Base-by-base conservation (phyloP, 352 stramenopile genomes). In the Poterioochromonas sp. region DNA sequence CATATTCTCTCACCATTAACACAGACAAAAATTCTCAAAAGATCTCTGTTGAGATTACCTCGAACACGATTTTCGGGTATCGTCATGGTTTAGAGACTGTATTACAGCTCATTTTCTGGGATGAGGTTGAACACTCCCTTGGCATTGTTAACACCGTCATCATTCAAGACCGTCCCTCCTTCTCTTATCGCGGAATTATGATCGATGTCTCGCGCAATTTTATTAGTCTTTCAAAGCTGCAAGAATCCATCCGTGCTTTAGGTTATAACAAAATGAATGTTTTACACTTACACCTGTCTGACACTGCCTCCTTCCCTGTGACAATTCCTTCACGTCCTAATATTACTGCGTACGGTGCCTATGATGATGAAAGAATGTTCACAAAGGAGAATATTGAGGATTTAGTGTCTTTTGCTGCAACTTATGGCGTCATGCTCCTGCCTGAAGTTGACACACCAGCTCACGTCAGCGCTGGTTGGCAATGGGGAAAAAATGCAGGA, bases 191-290 rank as follows among this genome's bases (percentile, higher is more conserved):
- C 47, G 47, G 47, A 15, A 58, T 58, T 26, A 58, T 58, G 47
- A 58, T 58, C 47, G 47, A 58, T 26, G 47, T 58, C 47, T 58
- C 47, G 15, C 47, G 47, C 26, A 15, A 58, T 26, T 58, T 58
- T 26, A 58, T 58, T 58, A 26, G 15, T 15, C 15, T 58, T 15
- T 15, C 15, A 26, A 58, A 58, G 47, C 47, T 58, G 47, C 15
- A 58, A 26, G 47, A 58, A 26, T 26, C 15, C 26, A 58, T 58
- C 47, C 47, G 47, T 15, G 47, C 47, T 15, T 15, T 26, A 58
- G 47, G 15, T 26, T 58, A 58, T 26, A 58, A 58, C 47, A 58
- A 58, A 26, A 58, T 58, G 47, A 58, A 58, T 58, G 47, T 58
- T 26, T 15, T 58, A 26, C 47, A 58, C 47, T 58, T 58, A 26